Conservation (phyloP, 148 eudicot genomes). For the Pharnaceum exiguum region DNA sequence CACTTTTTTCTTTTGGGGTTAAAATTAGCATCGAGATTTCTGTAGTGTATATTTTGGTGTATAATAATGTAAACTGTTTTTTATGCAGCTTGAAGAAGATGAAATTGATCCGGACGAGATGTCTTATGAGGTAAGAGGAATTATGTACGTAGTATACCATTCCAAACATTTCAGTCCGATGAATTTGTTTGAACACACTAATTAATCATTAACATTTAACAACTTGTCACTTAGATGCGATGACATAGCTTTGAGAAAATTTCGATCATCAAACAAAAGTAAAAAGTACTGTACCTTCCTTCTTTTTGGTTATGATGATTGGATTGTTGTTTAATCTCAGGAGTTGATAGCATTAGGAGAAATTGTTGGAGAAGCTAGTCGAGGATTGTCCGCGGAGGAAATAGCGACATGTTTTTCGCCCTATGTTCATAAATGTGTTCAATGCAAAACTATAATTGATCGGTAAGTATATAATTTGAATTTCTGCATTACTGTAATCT, state of each 20-base stretch:
- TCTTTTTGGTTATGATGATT: too few species aligned
- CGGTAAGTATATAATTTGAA: conserved; percentile 20
- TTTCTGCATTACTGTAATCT: neutral
- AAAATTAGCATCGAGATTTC: neutral
- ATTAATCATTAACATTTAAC: too few species aligned
- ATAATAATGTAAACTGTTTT: neutral
- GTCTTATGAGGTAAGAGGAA: conserved; percentile 52
- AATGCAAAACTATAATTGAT: conserved; percentile 35
- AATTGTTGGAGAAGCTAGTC: conserved; percentile 53
- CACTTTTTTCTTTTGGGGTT: neutral
- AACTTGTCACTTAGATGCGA: too few species aligned
- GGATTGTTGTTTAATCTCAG: conserved; percentile 19
- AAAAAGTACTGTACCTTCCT: too few species aligned
- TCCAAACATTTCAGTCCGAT: too few species aligned
- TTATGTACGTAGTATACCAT: too few species aligned
- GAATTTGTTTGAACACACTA: too few species aligned
- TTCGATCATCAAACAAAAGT: too few species aligned
- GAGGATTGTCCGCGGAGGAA: conserved; percentile 42
- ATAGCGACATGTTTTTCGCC: conserved; percentile 34
- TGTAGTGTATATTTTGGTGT: neutral
- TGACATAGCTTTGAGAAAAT: too few species aligned
- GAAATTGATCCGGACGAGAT: conserved; percentile 64
- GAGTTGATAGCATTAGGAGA: conserved; percentile 58
- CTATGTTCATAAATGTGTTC: conserved; percentile 19
- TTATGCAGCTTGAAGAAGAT: conserved; percentile 42